Evolutionary conservation across 2,329 filamentous ascomycete genomes (phyloP).

Genomic region (Penicillium sclerotigenum): DNA sequence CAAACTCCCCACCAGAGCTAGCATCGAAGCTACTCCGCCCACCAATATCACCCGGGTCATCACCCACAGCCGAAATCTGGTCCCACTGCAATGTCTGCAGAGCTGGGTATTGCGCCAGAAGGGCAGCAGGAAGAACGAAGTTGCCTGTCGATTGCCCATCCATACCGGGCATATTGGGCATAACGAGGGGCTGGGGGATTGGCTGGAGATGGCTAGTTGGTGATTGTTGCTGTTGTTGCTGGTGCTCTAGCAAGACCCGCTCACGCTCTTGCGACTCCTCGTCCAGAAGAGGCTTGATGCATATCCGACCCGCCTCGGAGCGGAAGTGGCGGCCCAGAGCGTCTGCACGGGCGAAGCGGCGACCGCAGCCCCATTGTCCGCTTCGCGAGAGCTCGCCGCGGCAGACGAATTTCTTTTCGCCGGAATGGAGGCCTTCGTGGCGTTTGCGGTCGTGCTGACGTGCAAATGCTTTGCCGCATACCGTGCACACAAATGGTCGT

Average conservation of each 20-base stretch:
- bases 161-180: conserved; percentile 62
- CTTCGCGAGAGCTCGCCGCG: conserved; percentile 82
- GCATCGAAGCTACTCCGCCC: conserved; percentile 55
- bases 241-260: conserved; percentile 69
- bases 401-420: conserved; percentile 98
- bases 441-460: conserved; percentile 96
- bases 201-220: conserved; percentile 61
- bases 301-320: conserved; percentile 90
- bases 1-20: conserved; percentile 44
- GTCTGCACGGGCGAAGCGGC: conserved; percentile 91
- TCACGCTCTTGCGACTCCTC: conserved; percentile 86
- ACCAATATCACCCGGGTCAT: conserved; percentile 59
- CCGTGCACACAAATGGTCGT: conserved; percentile 92
- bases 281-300: conserved; percentile 94
- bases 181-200: conserved; percentile 55
- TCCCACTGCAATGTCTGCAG: conserved; percentile 91
- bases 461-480: conserved; percentile 95
- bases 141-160: conserved; percentile 57
- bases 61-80: conserved; percentile 61
- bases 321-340: conserved; percentile 92
- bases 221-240: conserved; percentile 54
- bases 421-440: conserved; percentile 91
- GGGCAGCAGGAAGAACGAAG: conserved; percentile 76
- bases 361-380: conserved; percentile 86
- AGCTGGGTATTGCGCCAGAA: conserved; percentile 88